These are phyloP conservation scores for Mucor mucedo DNA, from an alignment of 371 early-diverging fungal genomes.

Conservation along the genomic window DNA sequence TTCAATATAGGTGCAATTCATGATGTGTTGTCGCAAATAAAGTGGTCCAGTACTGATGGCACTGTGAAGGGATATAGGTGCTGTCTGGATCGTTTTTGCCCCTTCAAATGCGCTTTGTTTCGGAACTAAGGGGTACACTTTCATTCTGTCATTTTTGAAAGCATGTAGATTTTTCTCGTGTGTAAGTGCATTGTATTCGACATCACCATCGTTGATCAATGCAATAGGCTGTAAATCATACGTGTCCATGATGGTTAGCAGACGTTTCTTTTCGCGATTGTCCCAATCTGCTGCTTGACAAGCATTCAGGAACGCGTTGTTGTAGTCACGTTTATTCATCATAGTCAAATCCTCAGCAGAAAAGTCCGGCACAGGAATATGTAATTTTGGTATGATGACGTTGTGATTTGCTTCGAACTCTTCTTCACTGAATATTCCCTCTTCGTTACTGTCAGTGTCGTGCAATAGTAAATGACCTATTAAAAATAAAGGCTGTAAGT, in stretches of 20 bases:
- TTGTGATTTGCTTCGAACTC: conserved; percentile 17
- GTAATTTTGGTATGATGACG: conserved; percentile 21
- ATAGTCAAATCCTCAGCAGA: conserved; percentile 14
- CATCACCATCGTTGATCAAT: conserved; percentile 16
- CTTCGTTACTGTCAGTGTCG: conserved; percentile 11
- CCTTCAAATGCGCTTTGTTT: conserved; percentile 13
- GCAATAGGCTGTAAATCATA: conserved; percentile 17
- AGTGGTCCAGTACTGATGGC: conserved; percentile 12
- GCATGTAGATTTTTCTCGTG: conserved; percentile 19
- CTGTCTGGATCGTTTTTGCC: conserved; percentile 2
- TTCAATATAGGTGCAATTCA: conserved; percentile 12
- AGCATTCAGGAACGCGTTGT: conserved; percentile 20
- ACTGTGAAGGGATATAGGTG: conserved; percentile 14
- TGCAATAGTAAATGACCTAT: too few species aligned
- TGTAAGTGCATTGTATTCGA: conserved; percentile 16
- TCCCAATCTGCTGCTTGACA: conserved; percentile 23
- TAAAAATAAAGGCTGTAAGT: too few species aligned
- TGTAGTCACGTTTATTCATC: conserved; percentile 11
- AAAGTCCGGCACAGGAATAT: conserved; percentile 20
- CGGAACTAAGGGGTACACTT: conserved; percentile 17
- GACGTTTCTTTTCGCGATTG: conserved; percentile 20
- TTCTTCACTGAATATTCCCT: conserved; percentile 21
- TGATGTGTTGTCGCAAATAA: conserved; percentile 8
- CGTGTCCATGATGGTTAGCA: conserved; percentile 17
- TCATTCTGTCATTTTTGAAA: conserved; percentile 22